Conservation (phyloP, 139 green algal genomes). For the Auxenochlorella pyrenoidosa region DNA sequence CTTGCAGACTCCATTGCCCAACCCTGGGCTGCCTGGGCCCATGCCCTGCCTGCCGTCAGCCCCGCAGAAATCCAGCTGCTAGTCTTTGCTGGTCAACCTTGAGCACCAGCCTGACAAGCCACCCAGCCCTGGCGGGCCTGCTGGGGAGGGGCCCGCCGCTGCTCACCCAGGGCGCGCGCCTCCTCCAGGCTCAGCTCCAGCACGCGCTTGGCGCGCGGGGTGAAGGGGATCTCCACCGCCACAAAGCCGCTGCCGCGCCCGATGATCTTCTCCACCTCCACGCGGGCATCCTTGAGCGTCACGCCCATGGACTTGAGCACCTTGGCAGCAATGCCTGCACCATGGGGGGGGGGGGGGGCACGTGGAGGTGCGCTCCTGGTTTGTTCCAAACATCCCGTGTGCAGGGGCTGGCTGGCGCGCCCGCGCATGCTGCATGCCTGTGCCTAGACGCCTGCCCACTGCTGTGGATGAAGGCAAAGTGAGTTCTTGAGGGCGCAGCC, state of each 20-base stretch:
- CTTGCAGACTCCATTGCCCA: neutral
- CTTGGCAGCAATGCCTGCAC: slow-evolving; percentile 96
- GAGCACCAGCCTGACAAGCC: too few species aligned
- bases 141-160: neutral
- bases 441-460: too few species aligned
- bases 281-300: slow-evolving; percentile 97
- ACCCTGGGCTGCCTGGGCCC: too few species aligned
- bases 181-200: slow-evolving; percentile 99
- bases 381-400: too few species aligned
- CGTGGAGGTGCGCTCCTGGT: neutral
- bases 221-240: slow-evolving; percentile 99
- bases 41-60: neutral
- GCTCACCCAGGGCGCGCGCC: slow-evolving; percentile 93
- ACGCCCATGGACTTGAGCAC: slow-evolving; percentile 99
- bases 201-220: slow-evolving; percentile 97
- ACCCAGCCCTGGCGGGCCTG: too few species aligned
- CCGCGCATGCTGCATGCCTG: neutral
- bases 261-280: slow-evolving; percentile 99
- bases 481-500: neutral
- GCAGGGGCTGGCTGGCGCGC: neutral
- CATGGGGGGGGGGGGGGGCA: neutral
- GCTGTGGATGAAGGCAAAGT: neutral
- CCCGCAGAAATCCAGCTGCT: too few species aligned
- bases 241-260: slow-evolving; percentile 97
- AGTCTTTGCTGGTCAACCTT: too few species aligned